phyloP scores from a whole-genome alignment of 495 filamentous ascomycete genomes.

The Massariosphaeria phaeospora region DNA sequence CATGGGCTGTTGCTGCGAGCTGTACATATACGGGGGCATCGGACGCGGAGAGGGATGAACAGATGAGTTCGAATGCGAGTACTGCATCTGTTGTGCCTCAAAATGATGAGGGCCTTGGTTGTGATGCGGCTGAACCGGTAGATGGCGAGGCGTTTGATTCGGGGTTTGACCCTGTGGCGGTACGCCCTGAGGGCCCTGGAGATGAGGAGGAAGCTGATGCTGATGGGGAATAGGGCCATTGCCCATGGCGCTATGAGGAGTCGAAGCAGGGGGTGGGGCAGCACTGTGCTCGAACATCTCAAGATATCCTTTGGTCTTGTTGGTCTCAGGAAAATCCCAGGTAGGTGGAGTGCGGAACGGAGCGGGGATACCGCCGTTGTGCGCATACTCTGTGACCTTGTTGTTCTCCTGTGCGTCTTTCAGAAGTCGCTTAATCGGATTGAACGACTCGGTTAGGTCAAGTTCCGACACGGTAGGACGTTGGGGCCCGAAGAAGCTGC shows the following conservation, averaged over 20 bases:
- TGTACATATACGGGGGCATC: conserved; percentile 62
- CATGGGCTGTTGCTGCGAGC: conserved; percentile 43
- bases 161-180: conserved; percentile 33
- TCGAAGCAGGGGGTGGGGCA: conserved; percentile 53
- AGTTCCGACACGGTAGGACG: conserved; percentile 56
- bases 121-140: conserved; percentile 36
- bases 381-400: conserved; percentile 46
- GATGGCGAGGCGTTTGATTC: conserved; percentile 37
- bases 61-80: conserved; percentile 61
- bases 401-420: conserved; percentile 49
- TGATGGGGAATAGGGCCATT: conserved; percentile 66
- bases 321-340: conserved; percentile 62
- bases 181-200: conserved; percentile 36
- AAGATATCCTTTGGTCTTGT: conserved; percentile 64
- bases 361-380: conserved; percentile 70
- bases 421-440: conserved; percentile 69
- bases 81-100: conserved; percentile 81
- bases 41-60: conserved; percentile 75
- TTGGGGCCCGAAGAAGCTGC: conserved; percentile 41
- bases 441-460: conserved; percentile 63
- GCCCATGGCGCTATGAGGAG: conserved; percentile 58
- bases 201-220: conserved; percentile 61
- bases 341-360: conserved; percentile 75
- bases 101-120: conserved; percentile 55
- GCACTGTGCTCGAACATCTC: conserved; percentile 68